Conservation (phyloP, 2,329 filamentous ascomycete species). For the Fusarium floridanum region DNA sequence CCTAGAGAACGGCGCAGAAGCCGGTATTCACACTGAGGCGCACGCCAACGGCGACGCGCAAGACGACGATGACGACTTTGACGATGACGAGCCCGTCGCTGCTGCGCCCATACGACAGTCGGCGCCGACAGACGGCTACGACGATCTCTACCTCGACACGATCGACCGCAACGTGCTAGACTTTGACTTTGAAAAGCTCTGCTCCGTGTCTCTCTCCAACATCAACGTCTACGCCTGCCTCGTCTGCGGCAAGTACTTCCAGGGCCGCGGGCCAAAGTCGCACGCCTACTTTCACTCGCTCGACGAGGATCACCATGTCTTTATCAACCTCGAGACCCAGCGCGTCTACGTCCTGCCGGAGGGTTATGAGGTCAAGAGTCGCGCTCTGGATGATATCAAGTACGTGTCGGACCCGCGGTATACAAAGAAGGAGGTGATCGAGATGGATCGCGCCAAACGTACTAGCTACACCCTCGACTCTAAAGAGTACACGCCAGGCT, state of each 20-base stretch:
- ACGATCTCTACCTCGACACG: constrained; percentile 96
- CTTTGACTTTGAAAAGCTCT: constrained; percentile 99
- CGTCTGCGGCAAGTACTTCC: constrained; percentile 97
- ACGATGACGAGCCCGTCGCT: constrained; percentile 57
- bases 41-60: constrained; percentile 48
- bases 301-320: constrained; percentile 96
- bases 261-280: constrained; percentile 92
- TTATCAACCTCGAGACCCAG: constrained; percentile 96
- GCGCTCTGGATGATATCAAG: constrained; percentile 97
- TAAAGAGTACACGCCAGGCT: constrained; percentile 91
- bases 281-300: constrained; percentile 98
- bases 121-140: constrained; percentile 88
- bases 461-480: constrained; percentile 82
- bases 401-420: constrained; percentile 95
- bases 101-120: constrained; percentile 64
- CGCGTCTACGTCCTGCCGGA: constrained; percentile 94
- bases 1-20: constrained; percentile 50
- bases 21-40: constrained; percentile 42
- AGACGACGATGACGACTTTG: constrained; percentile 55
- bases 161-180: constrained; percentile 93
- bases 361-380: constrained; percentile 95
- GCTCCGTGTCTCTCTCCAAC: constrained; percentile 94
- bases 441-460: constrained; percentile 76
- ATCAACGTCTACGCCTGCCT: constrained; percentile 99
- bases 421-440: constrained; percentile 81